Percentiles rank a stretch among this genome's conserved stretches.
Evolutionary conservation across 1,139 yeast species (phyloP).

Genomic region (Kluyveromyces sp.): DNA sequence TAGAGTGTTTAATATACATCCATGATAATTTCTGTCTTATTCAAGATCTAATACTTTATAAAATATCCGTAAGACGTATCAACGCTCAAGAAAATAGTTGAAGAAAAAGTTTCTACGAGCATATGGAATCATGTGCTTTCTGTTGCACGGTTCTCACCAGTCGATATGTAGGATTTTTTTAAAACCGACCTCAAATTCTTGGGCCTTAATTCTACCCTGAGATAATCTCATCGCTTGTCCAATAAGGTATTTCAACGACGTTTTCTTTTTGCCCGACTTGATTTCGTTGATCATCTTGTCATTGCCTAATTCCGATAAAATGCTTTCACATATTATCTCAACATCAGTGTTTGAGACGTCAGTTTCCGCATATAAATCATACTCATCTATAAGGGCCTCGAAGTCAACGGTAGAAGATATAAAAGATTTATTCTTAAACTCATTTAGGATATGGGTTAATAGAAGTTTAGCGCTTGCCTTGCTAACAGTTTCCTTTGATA

Average conservation of each 20-base stretch:
- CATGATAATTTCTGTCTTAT: not conserved
- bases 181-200: constrained; percentile 41
- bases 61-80: no score
- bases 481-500: constrained; percentile 39
- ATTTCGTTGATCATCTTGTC: constrained; percentile 53
- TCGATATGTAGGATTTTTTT: constrained; percentile 25
- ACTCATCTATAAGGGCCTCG: constrained; percentile 43
- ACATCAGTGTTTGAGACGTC: constrained; percentile 40
- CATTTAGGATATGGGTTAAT: constrained; percentile 50
- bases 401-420: constrained; percentile 30
- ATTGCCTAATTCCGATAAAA: constrained; percentile 40
- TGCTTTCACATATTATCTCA: constrained; percentile 43
- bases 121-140: not conserved
- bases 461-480: constrained; percentile 61
- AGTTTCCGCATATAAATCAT: constrained; percentile 39
- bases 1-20: not conserved
- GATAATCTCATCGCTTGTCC: constrained; percentile 81
- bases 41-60: not conserved
- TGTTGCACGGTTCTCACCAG: constrained; percentile 12
- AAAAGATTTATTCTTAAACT: constrained; percentile 33
- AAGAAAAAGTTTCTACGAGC: no score
- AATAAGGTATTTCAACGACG: constrained; percentile 64
- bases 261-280: constrained; percentile 48
- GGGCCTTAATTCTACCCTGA: constrained; percentile 58
- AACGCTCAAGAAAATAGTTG: no score